Base-by-base conservation (phyloP, 208 protist species). In the Crithidia brevicula region DNA sequence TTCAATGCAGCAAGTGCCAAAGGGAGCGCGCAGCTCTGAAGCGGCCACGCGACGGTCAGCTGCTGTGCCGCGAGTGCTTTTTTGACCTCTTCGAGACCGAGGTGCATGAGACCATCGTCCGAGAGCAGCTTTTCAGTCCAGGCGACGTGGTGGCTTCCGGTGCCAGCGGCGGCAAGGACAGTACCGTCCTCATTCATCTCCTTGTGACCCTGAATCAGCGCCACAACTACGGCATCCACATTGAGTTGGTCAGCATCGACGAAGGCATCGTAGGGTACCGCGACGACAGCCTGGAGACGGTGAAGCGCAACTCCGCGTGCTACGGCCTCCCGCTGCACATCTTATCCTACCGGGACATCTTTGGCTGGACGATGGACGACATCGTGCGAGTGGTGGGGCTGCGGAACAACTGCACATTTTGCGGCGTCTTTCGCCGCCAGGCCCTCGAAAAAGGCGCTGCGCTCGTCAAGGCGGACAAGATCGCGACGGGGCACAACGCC, bases 401-500 rank as follows among this genome's bases (percentile, higher is more conserved):
- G 34, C 91, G 91, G 33, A 98, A 93, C 72, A 99, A 97, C 79
- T 99, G 98, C 89, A 97, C 92, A 15, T 99, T 98, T 66, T 99
- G 98, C 77, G 98, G 98, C 57, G 96, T 99, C 40, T 98, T 99
- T 52, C 85, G 98, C 10, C 82, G 98, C 20, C 97, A 99, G 65
- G 97, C 98, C 5, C 87, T 99, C 0, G 96, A 99, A 70, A 79
- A 95, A 18, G 98, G 98, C 5, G 96, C 98, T 6, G 79, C 68
- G 7, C 61, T 97, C 20, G 66, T 98, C 4, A 77, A 82, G 4
- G 97, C 90, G 3, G 88, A 93, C 60, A 97, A 98, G 51, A 96
- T 99, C 46, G 98, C 93, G 1, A 99, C 97, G 2, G 98, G 98
- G 13, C 98, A 99, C 79, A 99, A 99, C 86, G 98, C 98, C 2